Evolutionary conservation across 2,329 filamentous ascomycete genomes (phyloP).

Genomic region (Leptographium radiaticola): DNA sequence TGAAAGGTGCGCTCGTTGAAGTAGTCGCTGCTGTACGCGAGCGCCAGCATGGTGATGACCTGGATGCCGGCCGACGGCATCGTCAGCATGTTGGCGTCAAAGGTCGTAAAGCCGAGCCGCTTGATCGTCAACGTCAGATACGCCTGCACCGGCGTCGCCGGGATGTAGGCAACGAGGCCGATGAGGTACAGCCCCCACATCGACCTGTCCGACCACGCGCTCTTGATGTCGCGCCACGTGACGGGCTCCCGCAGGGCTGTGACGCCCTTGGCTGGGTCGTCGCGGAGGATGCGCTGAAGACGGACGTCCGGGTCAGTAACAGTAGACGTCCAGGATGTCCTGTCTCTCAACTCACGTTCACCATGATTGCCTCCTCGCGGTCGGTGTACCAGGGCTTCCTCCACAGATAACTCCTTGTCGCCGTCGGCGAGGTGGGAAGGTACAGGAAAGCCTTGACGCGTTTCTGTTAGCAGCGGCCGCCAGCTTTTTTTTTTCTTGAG

Average conservation of each 20-base stretch:
- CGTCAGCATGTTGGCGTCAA: conserved; percentile 49
- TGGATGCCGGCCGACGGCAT: conserved; percentile 40
- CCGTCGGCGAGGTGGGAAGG: conserved; percentile 50
- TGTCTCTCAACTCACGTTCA: conserved; percentile 29
- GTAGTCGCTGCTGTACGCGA: conserved; percentile 34
- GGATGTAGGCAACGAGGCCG: conserved; percentile 35
- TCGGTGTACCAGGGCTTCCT: conserved; percentile 55
- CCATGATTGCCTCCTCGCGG: conserved; percentile 55
- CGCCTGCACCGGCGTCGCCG: conserved; percentile 29
- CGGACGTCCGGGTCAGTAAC: background rate
- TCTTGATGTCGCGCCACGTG: conserved; percentile 28
- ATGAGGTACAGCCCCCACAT: conserved; percentile 38
- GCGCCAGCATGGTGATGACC: conserved; percentile 39
- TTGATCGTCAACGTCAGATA: conserved; percentile 45
- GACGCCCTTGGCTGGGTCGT: conserved; percentile 40
- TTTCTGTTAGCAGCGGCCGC: background rate
- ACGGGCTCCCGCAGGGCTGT: conserved; percentile 30
- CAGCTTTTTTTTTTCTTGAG: conserved; percentile 8
- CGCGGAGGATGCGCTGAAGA: conserved; percentile 31
- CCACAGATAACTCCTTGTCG: conserved; percentile 48
- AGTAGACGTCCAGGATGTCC: background rate
- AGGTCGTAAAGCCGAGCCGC: conserved; percentile 42
- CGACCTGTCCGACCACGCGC: conserved; percentile 14
- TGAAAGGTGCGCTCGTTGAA: conserved; percentile 30
- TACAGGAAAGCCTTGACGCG: conserved; percentile 38